These are phyloP conservation scores for Nitzschia palea DNA, from an alignment of 108 stramenopile genomes.

Conservation along the genomic window DNA sequence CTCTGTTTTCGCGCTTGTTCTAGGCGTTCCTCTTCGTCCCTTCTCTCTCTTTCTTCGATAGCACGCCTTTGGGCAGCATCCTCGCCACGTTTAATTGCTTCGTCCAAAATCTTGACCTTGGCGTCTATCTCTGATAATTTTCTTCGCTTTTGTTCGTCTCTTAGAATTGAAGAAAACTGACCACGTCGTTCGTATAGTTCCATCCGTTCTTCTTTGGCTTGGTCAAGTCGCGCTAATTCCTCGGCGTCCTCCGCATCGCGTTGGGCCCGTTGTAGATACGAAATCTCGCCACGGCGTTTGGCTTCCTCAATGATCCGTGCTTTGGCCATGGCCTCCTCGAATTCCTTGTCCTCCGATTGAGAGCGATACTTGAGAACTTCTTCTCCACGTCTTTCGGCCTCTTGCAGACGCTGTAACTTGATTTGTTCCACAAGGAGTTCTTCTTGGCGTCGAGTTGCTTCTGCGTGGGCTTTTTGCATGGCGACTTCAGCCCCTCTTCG, in stretches of 20 bases:
- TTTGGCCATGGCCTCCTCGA: not conserved
- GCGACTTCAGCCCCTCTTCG: too few relatives aligned
- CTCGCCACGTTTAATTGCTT: not conserved
- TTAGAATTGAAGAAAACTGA: not conserved
- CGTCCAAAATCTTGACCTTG: not conserved
- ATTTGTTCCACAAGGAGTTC: too few relatives aligned
- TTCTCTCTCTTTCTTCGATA: not conserved
- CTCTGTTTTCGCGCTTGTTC: not conserved
- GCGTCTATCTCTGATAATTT: not conserved
- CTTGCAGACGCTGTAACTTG: too few relatives aligned
- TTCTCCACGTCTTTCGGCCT: not conserved
- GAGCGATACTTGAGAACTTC: not conserved
- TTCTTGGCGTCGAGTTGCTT: too few relatives aligned
- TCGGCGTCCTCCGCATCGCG: not conserved
- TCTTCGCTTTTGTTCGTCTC: not conserved
- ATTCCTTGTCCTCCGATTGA: not conserved
- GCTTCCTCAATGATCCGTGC: not conserved
- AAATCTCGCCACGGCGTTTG: not conserved
- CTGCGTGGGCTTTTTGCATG: too few relatives aligned
- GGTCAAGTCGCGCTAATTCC: not conserved
- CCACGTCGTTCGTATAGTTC: not conserved
- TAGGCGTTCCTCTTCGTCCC: not conserved
- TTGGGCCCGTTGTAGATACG: not conserved
- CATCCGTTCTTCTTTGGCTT: not conserved
- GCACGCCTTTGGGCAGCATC: not conserved